Conservation (phyloP, 805 yeast genomes). For the Cyberlindnera sargentensis region DNA sequence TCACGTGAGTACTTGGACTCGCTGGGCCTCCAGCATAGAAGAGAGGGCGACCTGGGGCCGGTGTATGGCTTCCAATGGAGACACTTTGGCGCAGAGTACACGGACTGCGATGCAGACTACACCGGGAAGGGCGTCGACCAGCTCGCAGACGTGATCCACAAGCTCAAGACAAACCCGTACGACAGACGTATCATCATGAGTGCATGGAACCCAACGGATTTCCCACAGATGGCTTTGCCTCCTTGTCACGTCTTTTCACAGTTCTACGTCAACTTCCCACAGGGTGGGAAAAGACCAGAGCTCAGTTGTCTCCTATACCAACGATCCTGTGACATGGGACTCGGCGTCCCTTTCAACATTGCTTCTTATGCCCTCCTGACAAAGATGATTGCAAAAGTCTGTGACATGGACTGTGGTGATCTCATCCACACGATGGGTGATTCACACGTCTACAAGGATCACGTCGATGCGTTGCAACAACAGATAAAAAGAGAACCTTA, state of each 20-base stretch:
- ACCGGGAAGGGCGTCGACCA: constrained; percentile 89
- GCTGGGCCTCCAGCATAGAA: constrained; percentile 69
- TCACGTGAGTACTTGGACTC: constrained; percentile 84
- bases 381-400: constrained; percentile 92
- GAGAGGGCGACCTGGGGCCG: constrained; percentile 96
- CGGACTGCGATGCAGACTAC: constrained; percentile 82
- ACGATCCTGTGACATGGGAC: constrained; percentile 98
- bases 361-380: constrained; percentile 94
- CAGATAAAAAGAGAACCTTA: constrained; percentile 74
- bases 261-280: constrained; percentile 86
- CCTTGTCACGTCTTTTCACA: constrained; percentile 98
- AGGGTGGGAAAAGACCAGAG: constrained; percentile 45
- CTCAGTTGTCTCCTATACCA: constrained; percentile 89
- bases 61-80: constrained; percentile 99
- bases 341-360: constrained; percentile 98
- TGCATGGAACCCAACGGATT: constrained; percentile 99
- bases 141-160: constrained; percentile 68
- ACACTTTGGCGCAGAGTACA: constrained; percentile 93
- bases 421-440: constrained; percentile 95
- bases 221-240: constrained; percentile 90
- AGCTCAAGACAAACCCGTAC: constrained; percentile 80
- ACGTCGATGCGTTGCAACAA: constrained; percentile 80
- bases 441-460: constrained; percentile 91
- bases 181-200: constrained; percentile 91
- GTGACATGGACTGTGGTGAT: constrained; percentile 92